phyloP scores from a whole-genome alignment of 1,284 basidiomycete species.

The Irpex sp. region DNA sequence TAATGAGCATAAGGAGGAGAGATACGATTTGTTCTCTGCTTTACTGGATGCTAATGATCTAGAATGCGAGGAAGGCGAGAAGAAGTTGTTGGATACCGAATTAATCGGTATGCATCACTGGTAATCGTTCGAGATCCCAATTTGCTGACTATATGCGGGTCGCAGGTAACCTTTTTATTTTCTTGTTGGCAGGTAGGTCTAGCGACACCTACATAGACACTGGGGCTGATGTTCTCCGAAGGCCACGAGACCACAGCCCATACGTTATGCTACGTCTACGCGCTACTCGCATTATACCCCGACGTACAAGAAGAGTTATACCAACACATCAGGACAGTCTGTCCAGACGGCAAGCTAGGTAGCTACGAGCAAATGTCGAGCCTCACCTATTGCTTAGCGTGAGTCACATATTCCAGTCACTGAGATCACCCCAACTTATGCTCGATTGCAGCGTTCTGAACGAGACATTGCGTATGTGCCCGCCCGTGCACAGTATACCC shows the following conservation, averaged over 20 bases:
- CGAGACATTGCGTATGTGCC: conserved; percentile 59
- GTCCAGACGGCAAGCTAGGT: conserved; percentile 39
- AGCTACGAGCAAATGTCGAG: conserved; percentile 20
- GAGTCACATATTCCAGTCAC: background rate
- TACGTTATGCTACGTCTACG: conserved; percentile 56
- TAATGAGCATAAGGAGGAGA: conserved; percentile 36
- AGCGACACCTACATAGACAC: background rate
- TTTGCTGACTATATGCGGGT: background rate
- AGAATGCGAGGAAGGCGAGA: conserved; percentile 28
- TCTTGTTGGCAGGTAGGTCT: conserved; percentile 42
- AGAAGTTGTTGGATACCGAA: conserved; percentile 42
- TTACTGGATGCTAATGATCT: conserved; percentile 45
- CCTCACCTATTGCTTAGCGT: conserved; percentile 18
- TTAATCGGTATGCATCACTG: conserved; percentile 38
- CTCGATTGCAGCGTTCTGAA: conserved; percentile 42
- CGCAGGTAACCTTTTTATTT: conserved; percentile 45
- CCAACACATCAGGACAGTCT: conserved; percentile 42
- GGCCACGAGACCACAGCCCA: conserved; percentile 57
- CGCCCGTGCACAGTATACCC: conserved; percentile 47
- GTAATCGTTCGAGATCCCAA: background rate
- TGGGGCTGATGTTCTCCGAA: background rate
- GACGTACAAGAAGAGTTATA: conserved; percentile 60
- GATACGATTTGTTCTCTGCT: conserved; percentile 53
- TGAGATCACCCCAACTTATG: background rate
- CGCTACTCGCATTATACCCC: conserved; percentile 47